Evolutionary conservation across 2,329 filamentous ascomycete species (phyloP).

Genomic region (Triangularia setosa): DNA sequence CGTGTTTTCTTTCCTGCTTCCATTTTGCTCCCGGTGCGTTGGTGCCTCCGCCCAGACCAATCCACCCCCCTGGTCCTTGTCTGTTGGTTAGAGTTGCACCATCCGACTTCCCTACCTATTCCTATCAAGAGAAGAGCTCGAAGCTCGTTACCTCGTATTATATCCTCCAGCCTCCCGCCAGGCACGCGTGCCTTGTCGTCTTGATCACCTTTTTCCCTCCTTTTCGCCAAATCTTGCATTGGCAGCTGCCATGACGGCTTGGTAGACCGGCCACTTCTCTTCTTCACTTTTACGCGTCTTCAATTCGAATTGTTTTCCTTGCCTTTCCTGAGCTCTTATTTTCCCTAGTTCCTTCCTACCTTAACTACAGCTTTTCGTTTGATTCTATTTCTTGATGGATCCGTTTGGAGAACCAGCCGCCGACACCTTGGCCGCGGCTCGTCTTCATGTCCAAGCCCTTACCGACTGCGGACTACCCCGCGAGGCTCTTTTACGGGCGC

Average conservation of each 20-base stretch:
- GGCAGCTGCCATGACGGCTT: conserved; percentile 12
- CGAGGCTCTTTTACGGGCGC: conserved; percentile 32
- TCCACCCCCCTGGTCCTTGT: not conserved
- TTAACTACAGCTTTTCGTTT: not conserved
- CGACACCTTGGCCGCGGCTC: conserved; percentile 30
- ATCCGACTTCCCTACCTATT: not conserved
- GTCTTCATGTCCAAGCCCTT: conserved; percentile 32
- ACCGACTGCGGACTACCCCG: conserved; percentile 30
- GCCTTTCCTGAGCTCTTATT: not conserved
- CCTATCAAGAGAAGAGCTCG: conserved; percentile 5
- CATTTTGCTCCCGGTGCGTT: conserved; percentile 7
- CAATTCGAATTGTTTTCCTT: not conserved
- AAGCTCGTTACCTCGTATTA: conserved; percentile 7
- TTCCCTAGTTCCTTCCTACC: not conserved
- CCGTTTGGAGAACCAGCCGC: conserved; percentile 25
- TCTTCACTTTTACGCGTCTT: not conserved
- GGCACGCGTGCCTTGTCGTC: conserved; percentile 9
- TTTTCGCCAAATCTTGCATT: conserved; percentile 11
- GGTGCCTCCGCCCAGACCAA: conserved; percentile 6
- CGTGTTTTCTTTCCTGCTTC: conserved; percentile 4
- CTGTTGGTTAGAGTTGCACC: not conserved
- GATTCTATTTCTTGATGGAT: conserved; percentile 21
- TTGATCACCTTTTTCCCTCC: conserved; percentile 12
- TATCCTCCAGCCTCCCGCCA: conserved; percentile 18
- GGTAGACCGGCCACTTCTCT: not conserved